Percentiles rank a stretch among this genome's conserved stretches.
phyloP scores from a whole-genome alignment of 495 filamentous ascomycete genomes.

The Penicillium paxilli region DNA sequence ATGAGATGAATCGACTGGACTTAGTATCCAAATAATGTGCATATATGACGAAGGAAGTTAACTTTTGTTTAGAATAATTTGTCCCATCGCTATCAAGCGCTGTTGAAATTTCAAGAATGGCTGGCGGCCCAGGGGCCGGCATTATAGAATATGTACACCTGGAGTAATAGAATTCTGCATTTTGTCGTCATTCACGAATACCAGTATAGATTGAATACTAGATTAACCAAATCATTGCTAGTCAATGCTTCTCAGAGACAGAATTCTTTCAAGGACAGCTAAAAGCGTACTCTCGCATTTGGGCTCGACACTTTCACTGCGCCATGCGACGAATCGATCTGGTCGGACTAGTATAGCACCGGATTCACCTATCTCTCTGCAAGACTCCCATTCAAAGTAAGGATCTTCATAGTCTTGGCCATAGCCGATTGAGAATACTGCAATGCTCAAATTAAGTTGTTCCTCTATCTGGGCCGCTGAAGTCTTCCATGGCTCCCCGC shows the following conservation, averaged over 20 bases:
- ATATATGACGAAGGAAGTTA: neutral
- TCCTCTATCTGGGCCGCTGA: slow-evolving; percentile 32
- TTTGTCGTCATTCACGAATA: neutral
- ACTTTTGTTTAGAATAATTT: slow-evolving; percentile 60
- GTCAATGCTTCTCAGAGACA: neutral
- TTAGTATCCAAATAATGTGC: slow-evolving; percentile 14
- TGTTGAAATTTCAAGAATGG: slow-evolving; percentile 77
- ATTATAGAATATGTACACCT: neutral
- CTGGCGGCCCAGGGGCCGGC: slow-evolving; percentile 42
- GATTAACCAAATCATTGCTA: neutral
- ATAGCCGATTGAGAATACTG: slow-evolving; percentile 43
- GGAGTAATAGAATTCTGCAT: neutral
- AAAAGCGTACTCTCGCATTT: neutral
- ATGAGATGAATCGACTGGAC: neutral
- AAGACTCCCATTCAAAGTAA: slow-evolving; percentile 44
- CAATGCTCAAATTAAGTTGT: slow-evolving; percentile 35
- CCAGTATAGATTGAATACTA: neutral
- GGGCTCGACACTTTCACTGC: neutral
- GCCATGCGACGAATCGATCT: slow-evolving; percentile 45
- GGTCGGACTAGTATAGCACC: slow-evolving; percentile 47
- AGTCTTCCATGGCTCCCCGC: slow-evolving; percentile 42
- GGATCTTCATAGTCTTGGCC: slow-evolving; percentile 46
- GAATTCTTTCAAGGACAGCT: neutral
- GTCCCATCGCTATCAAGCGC: slow-evolving; percentile 76
- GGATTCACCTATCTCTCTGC: slow-evolving; percentile 42